Base-by-base conservation (phyloP, 1,284 basidiomycete species). In the Leccinum angustisporum region DNA sequence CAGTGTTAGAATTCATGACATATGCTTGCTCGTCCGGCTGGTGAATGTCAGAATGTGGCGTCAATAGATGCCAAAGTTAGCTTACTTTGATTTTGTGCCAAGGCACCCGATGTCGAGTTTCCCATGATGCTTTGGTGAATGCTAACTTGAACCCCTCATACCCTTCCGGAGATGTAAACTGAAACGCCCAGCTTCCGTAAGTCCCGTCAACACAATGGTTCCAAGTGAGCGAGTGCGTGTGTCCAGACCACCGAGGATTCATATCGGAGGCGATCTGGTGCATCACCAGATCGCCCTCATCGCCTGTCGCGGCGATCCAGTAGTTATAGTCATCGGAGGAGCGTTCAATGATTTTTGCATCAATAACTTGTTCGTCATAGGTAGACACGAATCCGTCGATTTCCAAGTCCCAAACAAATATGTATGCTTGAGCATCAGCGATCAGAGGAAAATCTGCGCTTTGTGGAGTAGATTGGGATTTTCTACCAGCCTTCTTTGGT, bases 61-160 rank as follows among this genome's bases (percentile, higher is more conserved):
- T 40, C 56, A 54, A 54, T 25, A 9, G 25, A 56, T 25, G 16
- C 18, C 34, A 56, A 61, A n/a, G 57, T 50, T 27, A 33, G 21
- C 77, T n/a, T 64, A 88, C 91, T 84, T 95, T 95, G 52, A 87
- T 86, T 75, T 97, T 97, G 54, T 79, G 80, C 87, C 92, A 98
- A 9, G 86, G 80, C 34, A 81, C 80, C 64, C 87, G 83, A 76
- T 98, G 91, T 60, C 91, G 78, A 9, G 84, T 85, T 76, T 98
- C 92, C 92, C 95, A 98, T 66, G 92, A 75, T 63, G 85, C 87
- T 65, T 82, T 84, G 2, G 86, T 86, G 72, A 94, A 94, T 6
- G 81, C 80, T 52, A 81, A 78, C 68, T 90, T 83, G 78, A 94
- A 94, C 9, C 74, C 76, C 5, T 79, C 75, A 69, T 91, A 96